A percentile compares a stretch with the other conserved stretches of the same genome.
Conservation (phyloP, 257 asterid genomes). For the Perilla frutescens region DNA sequence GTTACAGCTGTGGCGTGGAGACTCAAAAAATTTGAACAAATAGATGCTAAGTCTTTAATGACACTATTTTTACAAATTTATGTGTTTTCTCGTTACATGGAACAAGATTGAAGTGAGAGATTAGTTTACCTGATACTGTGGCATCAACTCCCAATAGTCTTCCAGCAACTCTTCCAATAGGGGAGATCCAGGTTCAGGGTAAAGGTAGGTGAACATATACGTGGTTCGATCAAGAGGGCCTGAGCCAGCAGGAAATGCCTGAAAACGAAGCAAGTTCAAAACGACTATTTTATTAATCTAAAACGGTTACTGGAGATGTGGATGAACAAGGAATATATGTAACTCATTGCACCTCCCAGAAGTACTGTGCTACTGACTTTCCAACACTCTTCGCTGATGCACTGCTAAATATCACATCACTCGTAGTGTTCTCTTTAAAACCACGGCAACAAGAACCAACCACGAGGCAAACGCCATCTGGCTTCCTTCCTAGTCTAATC, state of each 20-base stretch:
- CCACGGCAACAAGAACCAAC: slow-evolving; percentile 97
- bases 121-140: slow-evolving; percentile 74
- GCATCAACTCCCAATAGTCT: slow-evolving; percentile 97
- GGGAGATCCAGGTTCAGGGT: slow-evolving; percentile 85
- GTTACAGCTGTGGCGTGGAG: background rate
- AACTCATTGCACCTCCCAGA: slow-evolving; percentile 81
- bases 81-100: no score
- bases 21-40: background rate
- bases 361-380: slow-evolving; percentile 76
- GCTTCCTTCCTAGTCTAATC: slow-evolving; percentile 85
- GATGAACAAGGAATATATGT: slow-evolving; percentile 2
- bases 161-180: slow-evolving; percentile 85
- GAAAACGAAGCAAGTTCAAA: slow-evolving; percentile 33
- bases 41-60: no score
- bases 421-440: slow-evolving; percentile 66
- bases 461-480: slow-evolving; percentile 96
- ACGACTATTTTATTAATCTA: slow-evolving; percentile 1
- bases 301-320: background rate
- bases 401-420: slow-evolving; percentile 88
- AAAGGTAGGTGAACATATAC: slow-evolving; percentile 91
- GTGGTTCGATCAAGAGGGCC: slow-evolving; percentile 88
- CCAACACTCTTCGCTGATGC: slow-evolving; percentile 75
- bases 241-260: slow-evolving; percentile 99
- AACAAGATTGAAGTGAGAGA: background rate
- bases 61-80: background rate